A percentile compares a stretch with the other conserved stretches of the same genome.
These are phyloP conservation scores for Aspergillus biplanus DNA, from an alignment of 495 filamentous ascomycete species.

Conservation along the genomic window DNA sequence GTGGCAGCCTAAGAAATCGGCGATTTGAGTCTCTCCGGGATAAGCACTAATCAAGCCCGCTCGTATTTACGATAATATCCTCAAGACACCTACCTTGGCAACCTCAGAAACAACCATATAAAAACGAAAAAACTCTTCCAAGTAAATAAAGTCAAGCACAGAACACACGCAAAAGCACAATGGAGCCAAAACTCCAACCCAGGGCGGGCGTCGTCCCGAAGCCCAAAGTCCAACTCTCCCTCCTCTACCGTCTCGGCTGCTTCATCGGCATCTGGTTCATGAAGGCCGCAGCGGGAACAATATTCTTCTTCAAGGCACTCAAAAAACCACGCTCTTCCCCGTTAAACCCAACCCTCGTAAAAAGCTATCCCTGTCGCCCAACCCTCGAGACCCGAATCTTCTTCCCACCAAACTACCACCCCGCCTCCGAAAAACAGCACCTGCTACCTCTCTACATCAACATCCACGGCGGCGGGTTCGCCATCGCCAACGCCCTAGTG, in stretches of 20 bases:
- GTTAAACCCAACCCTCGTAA: constrained; percentile 35
- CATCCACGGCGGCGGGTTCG: constrained; percentile 46
- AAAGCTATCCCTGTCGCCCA: constrained; percentile 36
- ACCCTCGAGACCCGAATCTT: constrained; percentile 37
- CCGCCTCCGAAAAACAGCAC: constrained; percentile 19
- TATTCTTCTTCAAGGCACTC: background rate
- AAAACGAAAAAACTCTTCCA: too few species aligned
- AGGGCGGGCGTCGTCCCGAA: background rate
- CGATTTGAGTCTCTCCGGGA: too few species aligned
- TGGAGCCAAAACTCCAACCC: too few species aligned
- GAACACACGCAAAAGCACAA: too few species aligned
- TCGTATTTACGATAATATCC: too few species aligned
- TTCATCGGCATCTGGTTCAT: background rate
- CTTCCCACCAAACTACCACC: constrained; percentile 33
- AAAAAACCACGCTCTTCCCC: constrained; percentile 10
- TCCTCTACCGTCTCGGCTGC: background rate
- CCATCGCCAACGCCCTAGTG: constrained; percentile 24
- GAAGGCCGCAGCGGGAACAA: background rate
- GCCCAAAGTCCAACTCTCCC: background rate
- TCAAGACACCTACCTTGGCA: too few species aligned
- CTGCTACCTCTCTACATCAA: constrained; percentile 39
- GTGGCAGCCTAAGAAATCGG: too few species aligned
- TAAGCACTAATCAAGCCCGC: too few species aligned
- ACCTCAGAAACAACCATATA: too few species aligned
- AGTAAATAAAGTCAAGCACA: too few species aligned